Base-by-base conservation (phyloP, 2,329 filamentous ascomycete genomes). In the Ilyonectria robusta region DNA sequence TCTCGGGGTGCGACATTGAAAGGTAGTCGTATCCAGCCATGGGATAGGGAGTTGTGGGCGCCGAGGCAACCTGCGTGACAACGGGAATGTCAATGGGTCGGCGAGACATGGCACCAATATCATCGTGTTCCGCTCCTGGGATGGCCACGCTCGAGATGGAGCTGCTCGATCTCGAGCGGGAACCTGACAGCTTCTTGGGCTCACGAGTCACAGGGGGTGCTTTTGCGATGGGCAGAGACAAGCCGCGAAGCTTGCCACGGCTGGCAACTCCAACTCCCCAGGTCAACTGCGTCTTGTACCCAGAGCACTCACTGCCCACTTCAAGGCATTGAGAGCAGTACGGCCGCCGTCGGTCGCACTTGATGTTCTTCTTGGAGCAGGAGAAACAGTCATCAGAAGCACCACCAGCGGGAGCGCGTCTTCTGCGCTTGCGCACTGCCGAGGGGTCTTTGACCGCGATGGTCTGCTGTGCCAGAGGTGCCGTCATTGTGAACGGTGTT, bases 201-300 rank as follows among this genome's bases (percentile, higher is more conserved):
- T 84, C 80, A 56, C 81, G 83, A 48, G 84, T 80, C 73, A 88
- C 87, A 0, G 88, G 87, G 23, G 87, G 86, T 10, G 87, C 82
- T 78, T 90, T 90, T 62, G 89, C 89, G 69, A 92, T 87, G 65
- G 89, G 89, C 65, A 97, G 85, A 63, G 95, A 95, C 73, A 98
- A 86, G 44, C 95, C 95, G 69, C 95, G 90, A 70, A 98, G 90
- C 85, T 98, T 98, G 78, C 95, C 95, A 77, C 95, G 91, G 82
- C 95, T 98, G 63, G 95, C 95, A 66, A 98, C 95, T 58, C 95
- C 95, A 54, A 98, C 94, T 47, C 94, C 94, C 95, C 95, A 98
- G 53, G 95, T 98, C 81, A 98, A 87, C 75, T 95, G 95, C 17
- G 95, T 98, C 84, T 97, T 97, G 86, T 98, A 98, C 66, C 95